Conservation (phyloP, 495 filamentous ascomycete genomes). For the Penicillium canariense region DNA sequence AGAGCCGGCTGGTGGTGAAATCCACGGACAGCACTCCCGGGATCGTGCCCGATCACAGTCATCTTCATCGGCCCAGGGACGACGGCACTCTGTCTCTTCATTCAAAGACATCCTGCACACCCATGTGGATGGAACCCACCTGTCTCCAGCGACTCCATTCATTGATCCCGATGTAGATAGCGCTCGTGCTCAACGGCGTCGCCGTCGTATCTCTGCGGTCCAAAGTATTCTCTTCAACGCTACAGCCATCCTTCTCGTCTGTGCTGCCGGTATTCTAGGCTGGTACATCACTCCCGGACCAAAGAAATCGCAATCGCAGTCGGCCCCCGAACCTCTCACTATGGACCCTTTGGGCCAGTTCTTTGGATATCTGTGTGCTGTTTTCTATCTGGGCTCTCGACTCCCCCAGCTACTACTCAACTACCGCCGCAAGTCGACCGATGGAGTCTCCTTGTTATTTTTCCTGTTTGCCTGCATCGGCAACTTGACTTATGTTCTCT, state of each 20-base stretch:
- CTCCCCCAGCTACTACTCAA: slow-evolving; percentile 90
- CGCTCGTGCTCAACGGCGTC: slow-evolving; percentile 19
- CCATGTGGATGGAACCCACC: slow-evolving; percentile 59
- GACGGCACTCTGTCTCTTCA: slow-evolving; percentile 35
- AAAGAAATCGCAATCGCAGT: slow-evolving; percentile 28
- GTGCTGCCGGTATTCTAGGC: slow-evolving; percentile 74
- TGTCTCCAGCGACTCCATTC: slow-evolving; percentile 79
- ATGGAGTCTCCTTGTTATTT: slow-evolving; percentile 88
- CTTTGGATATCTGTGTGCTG: slow-evolving; percentile 83
- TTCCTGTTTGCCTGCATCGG: slow-evolving; percentile 96
- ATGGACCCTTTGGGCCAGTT: slow-evolving; percentile 79
- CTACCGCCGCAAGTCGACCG: slow-evolving; percentile 82
- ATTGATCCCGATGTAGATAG: slow-evolving; percentile 31
- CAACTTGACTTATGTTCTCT: slow-evolving; percentile 87
- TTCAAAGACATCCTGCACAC: slow-evolving; percentile 32
- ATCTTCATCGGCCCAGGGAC: slow-evolving; percentile 7
- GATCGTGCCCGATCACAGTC: slow-evolving; percentile 9
- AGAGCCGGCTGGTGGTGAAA: slow-evolving; percentile 1
- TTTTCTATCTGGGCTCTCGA: slow-evolving; percentile 82
- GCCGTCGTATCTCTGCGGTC: slow-evolving; percentile 41
- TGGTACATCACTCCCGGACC: slow-evolving; percentile 67
- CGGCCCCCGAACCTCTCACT: slow-evolving; percentile 38
- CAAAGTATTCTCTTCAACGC: slow-evolving; percentile 69
- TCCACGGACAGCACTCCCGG: slow-evolving; percentile 7
- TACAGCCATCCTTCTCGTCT: slow-evolving; percentile 72